Percentiles rank a stretch among this genome's conserved stretches.
Evolutionary conservation across 495 filamentous ascomycete species (phyloP).

Genomic region (Tirmania nivea): DNA sequence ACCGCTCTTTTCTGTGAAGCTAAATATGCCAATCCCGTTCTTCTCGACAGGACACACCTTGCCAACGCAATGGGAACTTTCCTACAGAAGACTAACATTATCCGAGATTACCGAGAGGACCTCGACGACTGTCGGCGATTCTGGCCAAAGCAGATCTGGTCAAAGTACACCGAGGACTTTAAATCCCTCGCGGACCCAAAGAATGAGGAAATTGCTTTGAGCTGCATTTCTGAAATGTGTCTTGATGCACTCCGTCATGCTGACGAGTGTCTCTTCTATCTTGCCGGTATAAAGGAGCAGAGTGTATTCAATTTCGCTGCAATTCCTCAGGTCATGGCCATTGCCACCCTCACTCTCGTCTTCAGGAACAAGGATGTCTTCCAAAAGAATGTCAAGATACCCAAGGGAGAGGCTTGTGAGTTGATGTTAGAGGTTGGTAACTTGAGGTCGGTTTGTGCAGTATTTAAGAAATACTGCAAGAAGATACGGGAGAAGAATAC

Average conservation of each 20-base stretch:
- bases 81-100: conserved; percentile 95
- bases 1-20: conserved; percentile 82
- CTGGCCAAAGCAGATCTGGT: conserved; percentile 92
- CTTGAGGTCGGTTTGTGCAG: conserved; percentile 49
- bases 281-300: conserved; percentile 87
- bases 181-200: conserved; percentile 72
- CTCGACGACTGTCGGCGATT: conserved; percentile 67
- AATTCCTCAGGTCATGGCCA: conserved; percentile 96
- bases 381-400: conserved; percentile 80
- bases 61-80: conserved; percentile 94
- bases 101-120: conserved; percentile 84
- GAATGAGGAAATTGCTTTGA: conserved; percentile 55
- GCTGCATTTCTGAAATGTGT: conserved; percentile 89
- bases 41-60: conserved; percentile 55
- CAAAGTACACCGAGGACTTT: conserved; percentile 73
- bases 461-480: conserved; percentile 54
- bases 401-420: conserved; percentile 77
- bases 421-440: conserved; percentile 88
- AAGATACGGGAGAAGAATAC: conserved; percentile 88
- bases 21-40: conserved; percentile 62
- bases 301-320: conserved; percentile 99
- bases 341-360: conserved; percentile 74
- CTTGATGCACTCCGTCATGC: conserved; percentile 68
- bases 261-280: conserved; percentile 89
- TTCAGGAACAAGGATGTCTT: conserved; percentile 86